Evolutionary conservation across 331 rosid genomes (phyloP), one percentile per base, ranked within the genome.

Genomic region (Rhamnella rubrinervis): DNA sequence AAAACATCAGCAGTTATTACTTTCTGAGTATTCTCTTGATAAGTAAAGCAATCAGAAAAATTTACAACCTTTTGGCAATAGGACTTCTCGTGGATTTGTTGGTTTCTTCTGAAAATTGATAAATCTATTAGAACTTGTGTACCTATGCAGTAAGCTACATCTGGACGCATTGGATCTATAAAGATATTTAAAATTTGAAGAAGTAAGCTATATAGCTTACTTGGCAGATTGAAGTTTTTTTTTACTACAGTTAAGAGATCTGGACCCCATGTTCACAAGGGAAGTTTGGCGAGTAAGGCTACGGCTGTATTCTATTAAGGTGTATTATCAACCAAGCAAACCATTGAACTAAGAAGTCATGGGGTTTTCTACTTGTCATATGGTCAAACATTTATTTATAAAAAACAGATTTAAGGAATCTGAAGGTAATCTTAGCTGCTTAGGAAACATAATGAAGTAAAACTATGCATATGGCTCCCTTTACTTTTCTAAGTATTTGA

Each of bases 21-120:
- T 38, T 75, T 65, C 76, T 37, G 20, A 75, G 68, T 50, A 67
- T 47, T 66, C 67, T 58, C 65, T 60, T 17, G 23, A 71, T 70
- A 69, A 67, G 20, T 60, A 61, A 67, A 59, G 21, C 10, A 46
- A 31, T 11, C 4, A 4, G 49, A 39, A 77, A 59, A 78, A 55
- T 55, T 52, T 52, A 52, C 63, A 71, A 93, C 96, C 96, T 88
- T 86, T 83, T 59, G 88, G 60, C 55, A 88, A 57, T 65, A 82
- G 63, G 64, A 81, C 47, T 75, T 81, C 88, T 74, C 73, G 83
- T 64, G 82, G 65, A 76, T 23, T 77, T 70, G 75, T 82, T 47
- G 89, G 63, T 65, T 87, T 77, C 79, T 78, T 86, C 95, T 88
- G 97, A 82, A 87, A 85, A 75, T 57, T 74, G 50, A 76, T 60